A percentile compares a stretch with the other conserved stretches of the same genome.
Conservation (phyloP, 164 flowering plant genomes). For the Stephania yunnanensis region DNA sequence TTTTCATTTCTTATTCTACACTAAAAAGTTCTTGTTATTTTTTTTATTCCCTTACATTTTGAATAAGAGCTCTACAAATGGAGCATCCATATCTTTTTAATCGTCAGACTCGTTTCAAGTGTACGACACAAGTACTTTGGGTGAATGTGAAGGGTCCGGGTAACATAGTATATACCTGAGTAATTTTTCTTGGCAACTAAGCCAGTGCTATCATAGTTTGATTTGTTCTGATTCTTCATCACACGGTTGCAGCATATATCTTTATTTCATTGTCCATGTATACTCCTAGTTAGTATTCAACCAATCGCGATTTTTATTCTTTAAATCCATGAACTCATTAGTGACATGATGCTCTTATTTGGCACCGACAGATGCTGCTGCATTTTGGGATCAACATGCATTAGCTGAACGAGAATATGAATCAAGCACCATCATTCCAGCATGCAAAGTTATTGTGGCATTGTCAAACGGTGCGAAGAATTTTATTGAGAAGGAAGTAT, state of each 20-base stretch:
- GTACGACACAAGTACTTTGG: too few species aligned
- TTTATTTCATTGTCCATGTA: not conserved
- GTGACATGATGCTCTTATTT: not conserved
- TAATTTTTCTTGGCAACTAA: too few species aligned
- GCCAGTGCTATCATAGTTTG: too few species aligned
- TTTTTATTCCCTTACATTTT: too few species aligned
- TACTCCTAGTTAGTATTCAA: not conserved
- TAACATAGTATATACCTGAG: too few species aligned
- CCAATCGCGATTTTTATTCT: not conserved
- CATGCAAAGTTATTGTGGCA: constrained; percentile 58
- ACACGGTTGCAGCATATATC: not conserved
- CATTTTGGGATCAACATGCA: constrained; percentile 96
- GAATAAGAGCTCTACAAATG: too few species aligned
- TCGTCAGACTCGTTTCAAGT: too few species aligned
- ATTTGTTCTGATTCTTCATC: not conserved
- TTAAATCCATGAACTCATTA: not conserved
- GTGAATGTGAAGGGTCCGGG: too few species aligned
- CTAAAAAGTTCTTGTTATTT: too few species aligned
- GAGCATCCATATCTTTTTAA: too few species aligned
- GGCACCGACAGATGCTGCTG: constrained; percentile 59
- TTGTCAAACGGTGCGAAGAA: constrained; percentile 74
- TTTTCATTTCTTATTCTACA: too few species aligned
- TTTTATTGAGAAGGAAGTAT: constrained; percentile 81
- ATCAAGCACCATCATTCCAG: constrained; percentile 87
- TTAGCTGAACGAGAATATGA: constrained; percentile 89